These are phyloP conservation scores for Ophiostoma ips DNA, from an alignment of 2,329 filamentous ascomycete species.

Conservation along the genomic window DNA sequence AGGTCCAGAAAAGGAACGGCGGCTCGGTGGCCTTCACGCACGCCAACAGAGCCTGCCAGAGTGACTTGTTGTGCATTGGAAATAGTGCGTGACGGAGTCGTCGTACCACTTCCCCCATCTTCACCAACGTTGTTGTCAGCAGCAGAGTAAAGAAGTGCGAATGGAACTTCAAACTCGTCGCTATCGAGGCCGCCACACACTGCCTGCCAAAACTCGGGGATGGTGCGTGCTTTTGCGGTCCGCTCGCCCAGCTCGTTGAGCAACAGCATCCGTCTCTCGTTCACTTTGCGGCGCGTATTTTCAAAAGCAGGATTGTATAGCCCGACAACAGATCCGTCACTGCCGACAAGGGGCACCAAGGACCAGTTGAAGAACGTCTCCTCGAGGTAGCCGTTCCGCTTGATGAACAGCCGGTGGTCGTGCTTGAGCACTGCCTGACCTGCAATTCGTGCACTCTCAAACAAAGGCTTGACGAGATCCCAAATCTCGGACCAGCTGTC, in stretches of 20 bases:
- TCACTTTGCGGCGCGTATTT: constrained; percentile 64
- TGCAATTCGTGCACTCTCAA: constrained; percentile 50
- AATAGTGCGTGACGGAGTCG: constrained; percentile 55
- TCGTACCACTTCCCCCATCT: constrained; percentile 55
- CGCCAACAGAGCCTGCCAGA: constrained; percentile 60
- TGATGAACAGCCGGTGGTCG: constrained; percentile 63
- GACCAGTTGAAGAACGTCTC: constrained; percentile 77
- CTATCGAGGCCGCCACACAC: constrained; percentile 55
- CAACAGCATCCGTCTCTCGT: constrained; percentile 66
- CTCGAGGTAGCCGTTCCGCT: constrained; percentile 55
- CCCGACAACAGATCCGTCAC: constrained; percentile 59
- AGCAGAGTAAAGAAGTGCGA: constrained; percentile 64
- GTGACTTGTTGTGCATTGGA: constrained; percentile 45
- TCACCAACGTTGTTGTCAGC: constrained; percentile 19
- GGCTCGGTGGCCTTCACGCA: constrained; percentile 48
- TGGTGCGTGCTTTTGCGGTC: constrained; percentile 56
- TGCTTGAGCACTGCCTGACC: constrained; percentile 77
- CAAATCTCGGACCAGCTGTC: constrained; percentile 64
- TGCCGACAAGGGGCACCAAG: constrained; percentile 62
- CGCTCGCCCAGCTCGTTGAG: constrained; percentile 64
- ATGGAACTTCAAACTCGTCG: constrained; percentile 64
- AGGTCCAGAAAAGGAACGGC: constrained; percentile 53
- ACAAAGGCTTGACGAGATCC: constrained; percentile 54
- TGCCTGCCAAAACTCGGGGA: constrained; percentile 60
- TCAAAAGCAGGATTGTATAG: constrained; percentile 73